Evolutionary conservation across 1,284 basidiomycete genomes (phyloP).

Genomic region (Papiliotrema laurentii): DNA sequence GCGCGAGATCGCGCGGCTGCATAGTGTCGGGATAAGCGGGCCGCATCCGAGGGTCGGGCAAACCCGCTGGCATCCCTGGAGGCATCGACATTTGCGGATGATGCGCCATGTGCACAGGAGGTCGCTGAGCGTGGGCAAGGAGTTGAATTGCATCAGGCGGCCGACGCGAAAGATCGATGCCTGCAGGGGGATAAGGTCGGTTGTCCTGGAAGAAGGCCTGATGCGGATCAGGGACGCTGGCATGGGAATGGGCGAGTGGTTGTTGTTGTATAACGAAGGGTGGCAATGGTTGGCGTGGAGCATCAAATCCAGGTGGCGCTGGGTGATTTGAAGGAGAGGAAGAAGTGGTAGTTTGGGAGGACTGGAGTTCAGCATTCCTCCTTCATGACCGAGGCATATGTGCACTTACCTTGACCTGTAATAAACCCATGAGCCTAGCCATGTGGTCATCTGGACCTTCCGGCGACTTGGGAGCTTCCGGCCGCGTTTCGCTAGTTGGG

Average conservation of each 20-base stretch:
- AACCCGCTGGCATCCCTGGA: no score
- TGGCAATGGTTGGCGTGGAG: no score
- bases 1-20: no score
- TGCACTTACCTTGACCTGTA: constrained; percentile 23
- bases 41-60: no score
- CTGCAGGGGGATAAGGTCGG: background rate
- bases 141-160: constrained; percentile 27
- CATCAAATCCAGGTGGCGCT: background rate
- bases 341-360: constrained; percentile 4
- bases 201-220: background rate
- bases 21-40: no score
- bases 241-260: no score
- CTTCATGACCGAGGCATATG: no score
- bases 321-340: background rate
- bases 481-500: background rate
- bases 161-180: background rate
- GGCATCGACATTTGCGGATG: background rate
- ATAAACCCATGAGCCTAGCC: constrained; percentile 39
- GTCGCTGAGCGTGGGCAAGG: constrained; percentile 18
- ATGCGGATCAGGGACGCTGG: no score
- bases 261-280: no score
- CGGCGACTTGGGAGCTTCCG: constrained; percentile 2
- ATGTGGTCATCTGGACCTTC: constrained; percentile 28
- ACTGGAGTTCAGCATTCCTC: constrained; percentile 5
- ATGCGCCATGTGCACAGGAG: no score